These are phyloP conservation scores for Diaporthe citrichinensis DNA, from an alignment of 2,329 filamentous ascomycete genomes.

Conservation along the genomic window DNA sequence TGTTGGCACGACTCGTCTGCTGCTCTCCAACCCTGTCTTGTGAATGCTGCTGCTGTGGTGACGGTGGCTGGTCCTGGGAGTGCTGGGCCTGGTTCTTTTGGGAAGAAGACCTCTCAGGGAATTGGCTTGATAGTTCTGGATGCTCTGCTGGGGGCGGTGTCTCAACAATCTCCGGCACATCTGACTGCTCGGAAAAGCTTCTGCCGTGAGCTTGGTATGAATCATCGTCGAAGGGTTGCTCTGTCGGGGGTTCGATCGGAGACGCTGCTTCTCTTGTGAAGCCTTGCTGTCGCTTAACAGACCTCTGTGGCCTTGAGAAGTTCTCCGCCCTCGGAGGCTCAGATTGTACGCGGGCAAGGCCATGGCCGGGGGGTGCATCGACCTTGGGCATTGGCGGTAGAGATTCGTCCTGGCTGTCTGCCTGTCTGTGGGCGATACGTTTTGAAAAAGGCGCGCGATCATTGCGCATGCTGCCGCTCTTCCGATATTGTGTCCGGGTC, in stretches of 20 bases:
- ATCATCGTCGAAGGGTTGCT: slow-evolving; percentile 14
- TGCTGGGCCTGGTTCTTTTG: slow-evolving; percentile 58
- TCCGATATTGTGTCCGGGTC: slow-evolving; percentile 91
- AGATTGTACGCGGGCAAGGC: slow-evolving; percentile 75
- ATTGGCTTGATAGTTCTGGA: slow-evolving; percentile 53
- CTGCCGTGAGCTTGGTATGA: slow-evolving; percentile 49
- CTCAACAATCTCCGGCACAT: slow-evolving; percentile 75
- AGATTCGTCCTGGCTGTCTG: slow-evolving; percentile 72
- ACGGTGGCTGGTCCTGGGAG: slow-evolving; percentile 53
- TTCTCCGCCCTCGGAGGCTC: slow-evolving; percentile 75
- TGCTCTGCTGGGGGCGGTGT: slow-evolving; percentile 66
- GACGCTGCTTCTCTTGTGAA: slow-evolving; percentile 60
- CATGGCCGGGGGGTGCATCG: slow-evolving; percentile 64
- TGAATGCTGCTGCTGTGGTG: slow-evolving; percentile 41
- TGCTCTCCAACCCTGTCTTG: slow-evolving; percentile 45
- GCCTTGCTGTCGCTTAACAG: slow-evolving; percentile 63
- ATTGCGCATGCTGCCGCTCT: slow-evolving; percentile 84
- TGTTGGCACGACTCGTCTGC: slow-evolving; percentile 50
- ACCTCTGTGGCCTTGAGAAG: slow-evolving; percentile 71
- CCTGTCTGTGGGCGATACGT: slow-evolving; percentile 73
- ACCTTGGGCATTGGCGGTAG: slow-evolving; percentile 54
- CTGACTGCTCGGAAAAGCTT: slow-evolving; percentile 50
- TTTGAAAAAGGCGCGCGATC: slow-evolving; percentile 83
- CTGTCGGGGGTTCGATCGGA: slow-evolving; percentile 36
- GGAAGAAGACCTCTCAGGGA: slow-evolving; percentile 69